phyloP scores from a whole-genome alignment of 192 early-diverging fungal genomes.

The Lunasporangiospora selenospora region DNA sequence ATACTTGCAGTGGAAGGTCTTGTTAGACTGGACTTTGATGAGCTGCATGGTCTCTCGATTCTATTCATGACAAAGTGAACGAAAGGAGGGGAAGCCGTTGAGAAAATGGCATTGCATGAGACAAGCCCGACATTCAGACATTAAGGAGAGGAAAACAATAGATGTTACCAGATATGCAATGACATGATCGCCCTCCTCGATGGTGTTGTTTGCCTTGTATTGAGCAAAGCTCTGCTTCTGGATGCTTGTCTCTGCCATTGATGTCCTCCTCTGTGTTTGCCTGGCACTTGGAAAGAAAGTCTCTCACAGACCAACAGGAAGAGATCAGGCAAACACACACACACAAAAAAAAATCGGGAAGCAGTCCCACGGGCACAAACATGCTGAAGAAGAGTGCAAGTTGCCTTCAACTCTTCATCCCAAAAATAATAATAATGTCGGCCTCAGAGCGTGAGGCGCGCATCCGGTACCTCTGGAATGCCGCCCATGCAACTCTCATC shows the following conservation, averaged over 20 bases:
- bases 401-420: too few species aligned
- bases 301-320: too few species aligned
- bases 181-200: constrained; percentile 83
- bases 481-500: constrained; percentile 44
- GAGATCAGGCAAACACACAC: too few species aligned
- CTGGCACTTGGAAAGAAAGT: too few species aligned
- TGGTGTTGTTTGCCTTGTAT: constrained; percentile 51
- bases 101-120: neutral
- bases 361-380: too few species aligned
- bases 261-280: too few species aligned
- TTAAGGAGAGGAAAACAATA: neutral
- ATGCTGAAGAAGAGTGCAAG: too few species aligned
- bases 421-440: too few species aligned
- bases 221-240: constrained; percentile 34
- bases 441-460: constrained; percentile 12
- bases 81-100: constrained; percentile 40
- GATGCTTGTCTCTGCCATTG: neutral
- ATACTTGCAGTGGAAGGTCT: constrained; percentile 76
- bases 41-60: constrained; percentile 74
- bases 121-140: neutral
- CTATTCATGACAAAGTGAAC: constrained; percentile 61
- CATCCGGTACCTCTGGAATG: constrained; percentile 55
- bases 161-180: constrained; percentile 75
- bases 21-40: constrained; percentile 64
- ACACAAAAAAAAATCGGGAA: too few species aligned